Percentiles rank a stretch among this genome's conserved stretches.
phyloP scores from a whole-genome alignment of 1,139 yeast species.

The Candida frijolesensis region DNA sequence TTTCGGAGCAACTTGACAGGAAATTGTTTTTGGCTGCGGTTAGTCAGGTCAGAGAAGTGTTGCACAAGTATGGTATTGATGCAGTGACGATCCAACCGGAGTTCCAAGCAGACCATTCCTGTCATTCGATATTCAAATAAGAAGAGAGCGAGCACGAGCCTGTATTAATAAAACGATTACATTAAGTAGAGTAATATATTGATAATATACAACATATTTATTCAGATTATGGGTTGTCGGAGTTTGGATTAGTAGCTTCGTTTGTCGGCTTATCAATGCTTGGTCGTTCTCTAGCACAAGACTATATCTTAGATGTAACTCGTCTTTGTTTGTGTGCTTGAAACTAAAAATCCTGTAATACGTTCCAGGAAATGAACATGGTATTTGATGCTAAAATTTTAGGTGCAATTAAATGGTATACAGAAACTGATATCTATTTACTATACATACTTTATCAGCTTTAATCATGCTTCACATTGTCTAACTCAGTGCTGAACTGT shows the following conservation, averaged over 20 bases:
- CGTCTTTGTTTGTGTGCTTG: too few relatives aligned
- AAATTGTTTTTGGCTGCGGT: conserved; percentile 69
- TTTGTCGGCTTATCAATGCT: too few relatives aligned
- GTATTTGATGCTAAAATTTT: not conserved
- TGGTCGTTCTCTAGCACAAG: too few relatives aligned
- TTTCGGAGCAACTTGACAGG: conserved; percentile 27
- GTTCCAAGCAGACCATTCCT: conserved; percentile 28
- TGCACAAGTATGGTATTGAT: conserved; percentile 85
- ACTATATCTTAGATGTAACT: too few relatives aligned
- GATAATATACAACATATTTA: too few relatives aligned
- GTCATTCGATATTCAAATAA: not conserved
- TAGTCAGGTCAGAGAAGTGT: conserved; percentile 70
- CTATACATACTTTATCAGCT: not conserved
- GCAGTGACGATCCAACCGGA: conserved; percentile 97
- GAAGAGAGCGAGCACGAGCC: not conserved
- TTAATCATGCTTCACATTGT: conserved; percentile 13
- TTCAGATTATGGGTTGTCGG: too few relatives aligned
- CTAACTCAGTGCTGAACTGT: conserved; percentile 24
- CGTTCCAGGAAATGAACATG: too few relatives aligned
- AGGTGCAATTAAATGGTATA: not conserved
- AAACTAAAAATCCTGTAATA: too few relatives aligned
- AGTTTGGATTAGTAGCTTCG: too few relatives aligned
- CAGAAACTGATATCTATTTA: not conserved
- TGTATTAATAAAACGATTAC: not conserved
- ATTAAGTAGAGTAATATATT: not conserved